Conservation (phyloP, 176 grass and related monocot species). For the Calamus simplicifolius region DNA sequence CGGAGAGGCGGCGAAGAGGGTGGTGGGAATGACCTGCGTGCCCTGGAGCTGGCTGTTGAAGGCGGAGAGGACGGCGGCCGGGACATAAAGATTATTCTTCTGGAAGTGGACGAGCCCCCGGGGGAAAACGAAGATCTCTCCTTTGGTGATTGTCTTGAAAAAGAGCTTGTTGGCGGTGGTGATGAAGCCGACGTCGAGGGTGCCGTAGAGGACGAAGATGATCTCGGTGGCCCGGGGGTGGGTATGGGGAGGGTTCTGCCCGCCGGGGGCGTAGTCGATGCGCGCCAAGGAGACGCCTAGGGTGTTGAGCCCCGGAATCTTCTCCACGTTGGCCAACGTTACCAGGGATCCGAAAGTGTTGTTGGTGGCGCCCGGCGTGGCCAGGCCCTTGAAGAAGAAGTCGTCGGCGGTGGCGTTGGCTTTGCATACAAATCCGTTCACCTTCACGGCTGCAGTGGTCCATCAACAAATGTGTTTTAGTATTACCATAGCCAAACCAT, state of each 20-base stretch:
- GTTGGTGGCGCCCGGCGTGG: slow-evolving; percentile 1
- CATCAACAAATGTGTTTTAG: too few species aligned
- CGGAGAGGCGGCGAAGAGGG: slow-evolving; percentile 1
- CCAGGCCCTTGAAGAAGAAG: slow-evolving; percentile 5
- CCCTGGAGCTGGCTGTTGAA: slow-evolving; percentile 5
- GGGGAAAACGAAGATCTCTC: slow-evolving; percentile 3
- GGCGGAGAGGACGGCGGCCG: background rate
- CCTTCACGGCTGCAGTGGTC: background rate
- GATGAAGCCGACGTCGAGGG: slow-evolving; percentile 9
- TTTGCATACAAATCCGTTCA: slow-evolving; percentile 1
- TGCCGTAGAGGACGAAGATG: background rate
- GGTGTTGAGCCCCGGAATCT: slow-evolving; percentile 5
- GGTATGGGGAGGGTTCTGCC: slow-evolving; percentile 4
- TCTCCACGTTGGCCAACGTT: background rate
- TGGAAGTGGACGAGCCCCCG: slow-evolving; percentile 10
- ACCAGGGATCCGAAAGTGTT: background rate
- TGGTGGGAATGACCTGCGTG: background rate
- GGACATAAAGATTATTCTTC: background rate
- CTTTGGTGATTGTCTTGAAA: background rate
- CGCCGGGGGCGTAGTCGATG: background rate
- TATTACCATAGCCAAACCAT: too few species aligned
- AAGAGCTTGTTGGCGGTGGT: slow-evolving; percentile 7
- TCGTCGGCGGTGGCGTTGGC: background rate
- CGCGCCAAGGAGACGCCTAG: slow-evolving; percentile 1
- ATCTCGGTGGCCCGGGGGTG: slow-evolving; percentile 13